Evolutionary conservation across 768 basidiomycete species (phyloP), one percentile per base, ranked within the genome.

Genomic region (Collybiopsis confluens): DNA sequence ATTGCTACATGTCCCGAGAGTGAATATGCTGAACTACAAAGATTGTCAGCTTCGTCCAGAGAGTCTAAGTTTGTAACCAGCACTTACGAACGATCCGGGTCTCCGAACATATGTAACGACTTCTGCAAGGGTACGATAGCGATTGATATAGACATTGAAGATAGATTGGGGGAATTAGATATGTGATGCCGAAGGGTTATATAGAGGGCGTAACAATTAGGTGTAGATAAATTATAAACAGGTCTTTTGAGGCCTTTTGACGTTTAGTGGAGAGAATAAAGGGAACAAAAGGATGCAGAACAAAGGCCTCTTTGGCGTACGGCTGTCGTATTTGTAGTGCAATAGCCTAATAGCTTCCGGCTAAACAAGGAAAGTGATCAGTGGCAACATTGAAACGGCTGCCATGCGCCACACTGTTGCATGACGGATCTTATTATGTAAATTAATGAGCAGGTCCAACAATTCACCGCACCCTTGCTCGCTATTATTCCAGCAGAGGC

Each of bases 1-100:
- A 96, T 70, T 21, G 81, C 72, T 20, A 96, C 73, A 64, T 92
- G 80, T 2, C 93, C 94, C 8, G 92, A 87, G 42, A 97, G 77
- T 9, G 94, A 95, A 67, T 93, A 96, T 1, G 84, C 84, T 54
- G 88, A 85, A 54, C 93, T 97, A 59, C 5, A 41, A 2, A 23
- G 38, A 24, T 55, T 18, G 27, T 46, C 52, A 50, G 28, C 15
- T n/a, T n/a, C 23, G 27, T 6, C 13, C 5, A 13, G 30, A 33
- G 5, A 33, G 30, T n/a, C n/a, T n/a, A n/a, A 33, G 30, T 33
- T 33, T 5, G 30, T 33, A 33, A 5, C 30, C 13, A 26, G 38
- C 45, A 46, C 87, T 71, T 64, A 92, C 91, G 70, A 74, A 50
- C 73, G 57, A 66, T 89, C 82, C 6, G 83, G 78, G 26, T 79